Evolutionary conservation across 2,329 filamentous ascomycete genomes (phyloP), one percentile per base, ranked within the genome.

Genomic region (Lasiodiplodia sp.): DNA sequence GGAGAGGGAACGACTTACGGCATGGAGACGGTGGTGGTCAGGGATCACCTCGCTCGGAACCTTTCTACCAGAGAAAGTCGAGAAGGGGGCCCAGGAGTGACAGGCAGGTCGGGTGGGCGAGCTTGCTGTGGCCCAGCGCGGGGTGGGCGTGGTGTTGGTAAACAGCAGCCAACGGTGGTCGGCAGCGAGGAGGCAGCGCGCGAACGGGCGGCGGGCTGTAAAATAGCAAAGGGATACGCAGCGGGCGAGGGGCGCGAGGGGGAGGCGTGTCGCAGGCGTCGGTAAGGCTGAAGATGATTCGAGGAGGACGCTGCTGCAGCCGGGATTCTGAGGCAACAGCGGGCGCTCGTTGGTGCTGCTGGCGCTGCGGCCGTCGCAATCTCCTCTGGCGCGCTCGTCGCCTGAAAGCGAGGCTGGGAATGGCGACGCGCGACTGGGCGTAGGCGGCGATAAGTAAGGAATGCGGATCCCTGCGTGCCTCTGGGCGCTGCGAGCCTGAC

Each of bases 1-100:
- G 76, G 73, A 79, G 76, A 75, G 77, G 74, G 76, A 79, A 75
- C 8, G 75, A 80, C 79, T 80, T 79, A 80, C 79, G 78, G 78
- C 79, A 81, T 81, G 77, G 56, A 74, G 77, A 75, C 74, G 72
- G 60, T 53, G 72, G 52, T 71, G 62, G 69, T 68, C 68, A 73
- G 72, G 66, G 72, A 72, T 73, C 73, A 76, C 74, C 74, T 75
- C 71, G 75, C 78, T 76, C 74, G 72, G 73, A 74, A 72, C 77
- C 73, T 72, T 79, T 78, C 77, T 80, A 67, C 76, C 75, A 79
- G 78, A 80, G 79, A 79, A 74, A 53, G 78, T 74, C 74, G 77
- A 77, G 78, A 70, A 77, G 74, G 75, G 72, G 73, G 73, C 71
- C 72, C 72, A 69, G 71, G 57, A 70, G 68, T 31, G 56, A 49